Percentiles rank a stretch among this genome's conserved stretches.
phyloP scores from a whole-genome alignment of 768 basidiomycete genomes.

The Boletus rubroflammeus region DNA sequence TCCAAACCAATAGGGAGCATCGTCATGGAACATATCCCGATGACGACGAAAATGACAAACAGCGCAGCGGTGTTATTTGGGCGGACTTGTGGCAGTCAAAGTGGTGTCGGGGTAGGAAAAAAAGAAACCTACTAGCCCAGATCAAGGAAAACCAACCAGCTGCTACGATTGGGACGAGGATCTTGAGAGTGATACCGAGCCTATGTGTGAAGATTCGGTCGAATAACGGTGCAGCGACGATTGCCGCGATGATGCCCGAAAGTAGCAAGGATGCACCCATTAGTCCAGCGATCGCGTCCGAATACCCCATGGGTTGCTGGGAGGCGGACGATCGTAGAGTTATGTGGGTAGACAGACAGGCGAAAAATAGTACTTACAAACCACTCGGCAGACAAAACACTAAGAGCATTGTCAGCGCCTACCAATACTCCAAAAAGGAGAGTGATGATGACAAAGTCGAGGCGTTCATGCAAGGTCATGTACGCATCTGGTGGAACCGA shows the following conservation, averaged over 20 bases:
- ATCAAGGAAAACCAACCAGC: slow-evolving; percentile 69
- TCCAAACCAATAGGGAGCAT: slow-evolving; percentile 77
- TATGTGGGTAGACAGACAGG: not conserved
- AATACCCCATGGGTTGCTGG: slow-evolving; percentile 73
- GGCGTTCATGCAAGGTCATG: slow-evolving; percentile 63
- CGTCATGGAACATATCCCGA: slow-evolving; percentile 62
- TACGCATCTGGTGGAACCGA: slow-evolving; percentile 38
- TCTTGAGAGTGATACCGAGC: slow-evolving; percentile 56
- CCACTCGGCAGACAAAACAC: slow-evolving; percentile 63
- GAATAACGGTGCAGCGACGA: slow-evolving; percentile 68
- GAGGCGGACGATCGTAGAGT: not conserved
- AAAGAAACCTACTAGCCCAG: slow-evolving; percentile 61
- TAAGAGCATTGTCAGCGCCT: slow-evolving; percentile 62
- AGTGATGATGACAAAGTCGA: slow-evolving; percentile 63
- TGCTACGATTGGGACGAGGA: slow-evolving; percentile 59
- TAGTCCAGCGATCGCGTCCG: slow-evolving; percentile 59
- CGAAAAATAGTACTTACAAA: slow-evolving; percentile 43
- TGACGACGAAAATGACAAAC: slow-evolving; percentile 63
- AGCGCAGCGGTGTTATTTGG: slow-evolving; percentile 57
- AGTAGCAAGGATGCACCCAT: slow-evolving; percentile 68
- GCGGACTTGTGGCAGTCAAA: slow-evolving; percentile 43
- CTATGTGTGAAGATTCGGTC: slow-evolving; percentile 80
- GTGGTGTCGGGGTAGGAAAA: not conserved
- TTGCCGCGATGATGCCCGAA: slow-evolving; percentile 66
- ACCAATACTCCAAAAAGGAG: slow-evolving; percentile 63